These are phyloP conservation scores for Colletotrichum cereale DNA, from an alignment of 2,329 filamentous ascomycete genomes.

Conservation along the genomic window DNA sequence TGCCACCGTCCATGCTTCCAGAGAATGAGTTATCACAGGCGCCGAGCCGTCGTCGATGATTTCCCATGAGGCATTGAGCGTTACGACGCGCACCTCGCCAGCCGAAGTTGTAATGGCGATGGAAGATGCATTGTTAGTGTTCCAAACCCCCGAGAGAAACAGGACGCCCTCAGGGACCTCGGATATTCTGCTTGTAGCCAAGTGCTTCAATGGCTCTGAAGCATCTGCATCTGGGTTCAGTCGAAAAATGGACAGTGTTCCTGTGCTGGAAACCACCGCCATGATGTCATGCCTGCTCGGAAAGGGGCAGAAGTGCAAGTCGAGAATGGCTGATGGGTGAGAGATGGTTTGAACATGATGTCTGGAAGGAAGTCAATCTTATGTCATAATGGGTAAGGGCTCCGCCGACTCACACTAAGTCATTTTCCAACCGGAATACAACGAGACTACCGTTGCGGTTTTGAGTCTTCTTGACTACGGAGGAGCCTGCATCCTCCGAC, in stretches of 20 bases:
- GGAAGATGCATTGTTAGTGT: conserved; percentile 65
- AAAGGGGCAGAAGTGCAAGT: conserved; percentile 82
- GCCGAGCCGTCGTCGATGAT: conserved; percentile 50
- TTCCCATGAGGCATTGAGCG: conserved; percentile 57
- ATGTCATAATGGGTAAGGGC: background rate
- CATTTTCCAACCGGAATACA: conserved; percentile 69
- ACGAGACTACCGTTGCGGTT: conserved; percentile 80
- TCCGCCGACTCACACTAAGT: conserved; percentile 65
- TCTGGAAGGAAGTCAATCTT: conserved; percentile 51
- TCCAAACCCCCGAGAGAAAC: conserved; percentile 81
- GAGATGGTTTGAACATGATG: conserved; percentile 68
- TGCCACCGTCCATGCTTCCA: conserved; percentile 82
- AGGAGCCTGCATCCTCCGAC: background rate
- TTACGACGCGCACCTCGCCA: conserved; percentile 71
- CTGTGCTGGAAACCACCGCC: conserved; percentile 83
- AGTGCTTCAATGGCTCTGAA: conserved; percentile 52
- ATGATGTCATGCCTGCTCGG: conserved; percentile 64
- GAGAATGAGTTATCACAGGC: conserved; percentile 61
- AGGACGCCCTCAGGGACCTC: conserved; percentile 70
- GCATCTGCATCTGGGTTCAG: conserved; percentile 56
- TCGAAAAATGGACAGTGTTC: conserved; percentile 74
- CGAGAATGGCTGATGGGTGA: conserved; percentile 82
- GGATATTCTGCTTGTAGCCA: conserved; percentile 60
- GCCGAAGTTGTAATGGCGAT: conserved; percentile 80
- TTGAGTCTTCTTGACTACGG: conserved; percentile 60